Percentiles rank a stretch among this genome's conserved stretches.
Evolutionary conservation across 805 yeast species (phyloP).

Genomic region (Metschnikowia cubensis): DNA sequence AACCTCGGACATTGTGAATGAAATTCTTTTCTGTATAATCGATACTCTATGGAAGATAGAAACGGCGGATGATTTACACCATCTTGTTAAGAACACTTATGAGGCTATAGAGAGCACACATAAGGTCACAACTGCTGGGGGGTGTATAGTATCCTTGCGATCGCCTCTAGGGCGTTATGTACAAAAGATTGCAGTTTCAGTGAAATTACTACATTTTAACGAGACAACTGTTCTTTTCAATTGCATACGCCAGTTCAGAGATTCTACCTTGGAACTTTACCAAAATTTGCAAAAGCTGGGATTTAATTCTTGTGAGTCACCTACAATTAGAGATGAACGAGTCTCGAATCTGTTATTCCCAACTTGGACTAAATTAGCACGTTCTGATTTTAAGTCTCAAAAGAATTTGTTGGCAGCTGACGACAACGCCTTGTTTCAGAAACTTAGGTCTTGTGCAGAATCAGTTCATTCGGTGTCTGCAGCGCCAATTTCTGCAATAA

Average conservation of each 20-base stretch:
- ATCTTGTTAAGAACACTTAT: slow-evolving; percentile 21
- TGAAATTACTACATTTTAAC: slow-evolving; percentile 45
- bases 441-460: background rate
- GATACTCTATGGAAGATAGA: slow-evolving; percentile 42
- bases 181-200: slow-evolving; percentile 34
- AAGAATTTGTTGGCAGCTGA: background rate
- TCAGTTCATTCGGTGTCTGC: slow-evolving; percentile 1
- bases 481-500: background rate
- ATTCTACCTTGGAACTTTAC: slow-evolving; percentile 20
- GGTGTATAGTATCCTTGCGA: slow-evolving; percentile 18
- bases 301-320: background rate
- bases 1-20: background rate
- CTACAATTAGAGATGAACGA: background rate
- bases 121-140: slow-evolving; percentile 6
- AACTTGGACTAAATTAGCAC: slow-evolving; percentile 7
- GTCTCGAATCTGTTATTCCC: slow-evolving; percentile 1
- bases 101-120: slow-evolving; percentile 12
- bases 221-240: slow-evolving; percentile 36
- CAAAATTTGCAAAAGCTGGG: background rate
- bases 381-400: background rate
- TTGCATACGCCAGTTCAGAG: slow-evolving; percentile 35
- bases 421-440: background rate
- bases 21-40: slow-evolving; percentile 6
- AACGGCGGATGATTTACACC: slow-evolving; percentile 46
- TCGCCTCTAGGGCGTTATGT: slow-evolving; percentile 43